phyloP scores from a whole-genome alignment of 2,329 filamentous ascomycete genomes.

The Periconia sp. region DNA sequence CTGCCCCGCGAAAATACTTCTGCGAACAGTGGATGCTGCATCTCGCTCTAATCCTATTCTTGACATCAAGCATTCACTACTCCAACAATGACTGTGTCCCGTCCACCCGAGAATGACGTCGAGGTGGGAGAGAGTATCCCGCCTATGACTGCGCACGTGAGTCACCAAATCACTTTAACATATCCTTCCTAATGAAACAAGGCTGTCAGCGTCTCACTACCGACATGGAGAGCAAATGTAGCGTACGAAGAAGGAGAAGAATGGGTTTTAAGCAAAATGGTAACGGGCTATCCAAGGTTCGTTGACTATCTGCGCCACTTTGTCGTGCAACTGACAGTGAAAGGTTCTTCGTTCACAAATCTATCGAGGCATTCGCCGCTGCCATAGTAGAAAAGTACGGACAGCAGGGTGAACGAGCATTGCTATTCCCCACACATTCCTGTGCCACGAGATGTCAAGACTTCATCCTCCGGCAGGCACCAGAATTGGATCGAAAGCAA shows the following conservation, averaged over 20 bases:
- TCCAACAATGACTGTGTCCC: constrained; percentile 27
- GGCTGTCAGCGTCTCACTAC: constrained; percentile 95
- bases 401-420: constrained; percentile 68
- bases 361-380: constrained; percentile 74
- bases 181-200: constrained; percentile 48
- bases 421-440: constrained; percentile 78
- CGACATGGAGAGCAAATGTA: constrained; percentile 89
- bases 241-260: constrained; percentile 91
- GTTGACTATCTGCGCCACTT: constrained; percentile 17
- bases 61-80: constrained; percentile 9
- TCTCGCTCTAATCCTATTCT: constrained; percentile 5
- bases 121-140: constrained; percentile 48
- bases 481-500: constrained; percentile 56
- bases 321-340: constrained; percentile 13
- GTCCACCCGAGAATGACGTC: constrained; percentile 39
- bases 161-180: constrained; percentile 23
- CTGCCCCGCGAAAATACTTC: constrained; percentile 10
- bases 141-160: constrained; percentile 48
- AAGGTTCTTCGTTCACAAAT: constrained; percentile 91
- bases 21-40: constrained; percentile 6
- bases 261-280: constrained; percentile 85
- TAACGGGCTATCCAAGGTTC: constrained; percentile 87
- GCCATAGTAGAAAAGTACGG: constrained; percentile 72
- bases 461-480: constrained; percentile 70
- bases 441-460: constrained; percentile 75